Conservation (phyloP, 2,329 filamentous ascomycete genomes). For the Bipolaris gigantea region DNA sequence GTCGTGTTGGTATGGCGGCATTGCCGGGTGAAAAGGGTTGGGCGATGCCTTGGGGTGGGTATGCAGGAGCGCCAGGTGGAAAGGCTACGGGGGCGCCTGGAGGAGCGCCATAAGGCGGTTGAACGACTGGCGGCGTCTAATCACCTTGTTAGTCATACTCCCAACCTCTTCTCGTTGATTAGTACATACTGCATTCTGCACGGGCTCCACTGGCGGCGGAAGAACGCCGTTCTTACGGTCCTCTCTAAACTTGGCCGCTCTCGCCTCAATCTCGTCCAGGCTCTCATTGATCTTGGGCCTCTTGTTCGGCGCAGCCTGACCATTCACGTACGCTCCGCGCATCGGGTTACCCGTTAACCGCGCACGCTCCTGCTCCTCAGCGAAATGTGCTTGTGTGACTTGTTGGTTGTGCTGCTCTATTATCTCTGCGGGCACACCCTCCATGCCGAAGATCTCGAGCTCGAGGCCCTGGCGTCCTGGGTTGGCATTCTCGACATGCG, state of each 20-base stretch:
- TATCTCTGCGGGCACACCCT: constrained; percentile 88
- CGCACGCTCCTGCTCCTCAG: constrained; percentile 79
- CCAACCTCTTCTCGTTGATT: neutral
- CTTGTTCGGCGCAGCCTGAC: constrained; percentile 57
- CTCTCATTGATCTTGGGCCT: constrained; percentile 68
- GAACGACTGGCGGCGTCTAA: constrained; percentile 28
- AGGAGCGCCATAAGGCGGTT: constrained; percentile 22
- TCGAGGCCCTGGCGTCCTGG: constrained; percentile 83
- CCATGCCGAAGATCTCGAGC: constrained; percentile 97
- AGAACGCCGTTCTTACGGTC: constrained; percentile 48
- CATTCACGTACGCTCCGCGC: constrained; percentile 49
- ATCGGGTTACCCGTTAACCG: constrained; percentile 82
- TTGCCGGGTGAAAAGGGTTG: constrained; percentile 37
- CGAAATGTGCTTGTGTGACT: constrained; percentile 82
- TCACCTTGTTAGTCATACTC: constrained; percentile 11
- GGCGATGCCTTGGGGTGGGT: constrained; percentile 13
- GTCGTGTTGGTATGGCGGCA: constrained; percentile 23
- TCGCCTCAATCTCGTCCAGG: constrained; percentile 75
- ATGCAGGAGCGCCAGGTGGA: constrained; percentile 28
- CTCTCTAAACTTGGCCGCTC: constrained; percentile 60
- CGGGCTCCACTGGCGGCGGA: constrained; percentile 41
- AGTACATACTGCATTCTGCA: constrained; percentile 17
- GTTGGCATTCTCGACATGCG: constrained; percentile 87
- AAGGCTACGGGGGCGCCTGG: constrained; percentile 29
- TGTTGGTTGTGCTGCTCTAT: constrained; percentile 81